Evolutionary conservation across 306 rosid genomes (phyloP).

Genomic region (Sechiopsis laciniata): DNA sequence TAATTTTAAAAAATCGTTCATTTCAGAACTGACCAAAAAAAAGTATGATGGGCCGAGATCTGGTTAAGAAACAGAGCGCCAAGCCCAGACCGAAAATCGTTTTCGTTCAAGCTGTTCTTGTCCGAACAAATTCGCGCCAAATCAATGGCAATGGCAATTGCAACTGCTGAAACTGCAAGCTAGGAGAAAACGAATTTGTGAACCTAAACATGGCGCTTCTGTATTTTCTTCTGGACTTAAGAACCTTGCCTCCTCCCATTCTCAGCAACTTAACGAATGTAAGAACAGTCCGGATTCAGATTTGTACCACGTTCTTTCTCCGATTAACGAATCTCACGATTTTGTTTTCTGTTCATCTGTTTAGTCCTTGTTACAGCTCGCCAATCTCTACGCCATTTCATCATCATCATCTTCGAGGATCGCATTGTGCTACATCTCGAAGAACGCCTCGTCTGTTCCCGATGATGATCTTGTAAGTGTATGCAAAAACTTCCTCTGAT

Average conservation of each 20-base stretch:
- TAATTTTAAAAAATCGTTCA: too few species aligned
- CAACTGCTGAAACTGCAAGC: neutral
- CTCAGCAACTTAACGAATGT: constrained; percentile 54
- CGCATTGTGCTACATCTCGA: constrained; percentile 55
- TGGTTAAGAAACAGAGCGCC: neutral
- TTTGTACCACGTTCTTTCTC: neutral
- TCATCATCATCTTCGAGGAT: constrained; percentile 38
- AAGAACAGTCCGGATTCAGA: neutral
- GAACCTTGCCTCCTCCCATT: constrained; percentile 54
- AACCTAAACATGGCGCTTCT: constrained; percentile 49
- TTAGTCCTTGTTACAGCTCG: constrained; percentile 69
- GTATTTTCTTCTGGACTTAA: constrained; percentile 64
- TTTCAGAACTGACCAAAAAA: too few species aligned
- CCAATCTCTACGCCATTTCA: constrained; percentile 59
- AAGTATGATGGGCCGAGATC: neutral
- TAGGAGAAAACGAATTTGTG: constrained; percentile 5
- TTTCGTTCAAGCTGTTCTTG: neutral
- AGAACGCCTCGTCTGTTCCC: constrained; percentile 36
- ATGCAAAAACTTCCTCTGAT: neutral
- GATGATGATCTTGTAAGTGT: constrained; percentile 13
- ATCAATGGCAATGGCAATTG: neutral
- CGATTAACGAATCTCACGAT: constrained; percentile 24
- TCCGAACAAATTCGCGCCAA: constrained; percentile 15
- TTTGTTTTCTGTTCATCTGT: constrained; percentile 20
- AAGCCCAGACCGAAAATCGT: neutral